These are phyloP conservation scores for Neofusicoccum kwambonambiense DNA, from an alignment of 2,329 filamentous ascomycete genomes.

Conservation along the genomic window DNA sequence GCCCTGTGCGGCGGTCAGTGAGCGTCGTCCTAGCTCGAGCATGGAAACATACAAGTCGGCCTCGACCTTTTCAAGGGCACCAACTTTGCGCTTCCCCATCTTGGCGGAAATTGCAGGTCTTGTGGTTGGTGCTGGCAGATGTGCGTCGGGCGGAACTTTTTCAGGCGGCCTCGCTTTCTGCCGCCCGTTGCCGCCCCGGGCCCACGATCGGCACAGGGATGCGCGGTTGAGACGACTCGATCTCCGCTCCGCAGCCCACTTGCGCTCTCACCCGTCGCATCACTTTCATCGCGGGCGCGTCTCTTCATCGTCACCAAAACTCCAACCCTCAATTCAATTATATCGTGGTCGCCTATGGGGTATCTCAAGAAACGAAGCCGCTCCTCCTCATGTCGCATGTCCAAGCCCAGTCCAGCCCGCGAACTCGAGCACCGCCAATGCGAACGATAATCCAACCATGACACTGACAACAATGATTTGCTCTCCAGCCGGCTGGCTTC, in stretches of 20 bases:
- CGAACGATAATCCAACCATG: slow-evolving; percentile 35
- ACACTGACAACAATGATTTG: slow-evolving; percentile 35
- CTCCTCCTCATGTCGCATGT: not conserved
- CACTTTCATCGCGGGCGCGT: not conserved
- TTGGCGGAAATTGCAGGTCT: not conserved
- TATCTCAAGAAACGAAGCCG: not conserved
- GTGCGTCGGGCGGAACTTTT: not conserved
- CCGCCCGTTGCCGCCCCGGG: not conserved
- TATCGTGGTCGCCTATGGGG: not conserved
- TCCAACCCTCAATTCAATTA: not conserved
- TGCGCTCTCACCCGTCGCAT: not conserved
- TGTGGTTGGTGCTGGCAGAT: not conserved
- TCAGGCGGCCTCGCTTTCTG: not conserved
- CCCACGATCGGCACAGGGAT: slow-evolving; percentile 3
- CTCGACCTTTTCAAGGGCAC: slow-evolving; percentile 91
- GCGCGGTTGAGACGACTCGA: not conserved
- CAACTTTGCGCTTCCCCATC: slow-evolving; percentile 86
- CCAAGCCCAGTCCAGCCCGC: slow-evolving; percentile 12
- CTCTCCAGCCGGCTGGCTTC: slow-evolving; percentile 33
- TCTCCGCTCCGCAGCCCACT: not conserved
- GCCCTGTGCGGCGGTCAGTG: slow-evolving; percentile 50
- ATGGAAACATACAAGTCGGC: slow-evolving; percentile 67
- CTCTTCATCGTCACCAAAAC: not conserved
- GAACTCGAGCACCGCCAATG: slow-evolving; percentile 29
- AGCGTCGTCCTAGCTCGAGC: not conserved